These are phyloP conservation scores for Misopates orontium DNA, from an alignment of 257 asterid species.

Conservation along the genomic window DNA sequence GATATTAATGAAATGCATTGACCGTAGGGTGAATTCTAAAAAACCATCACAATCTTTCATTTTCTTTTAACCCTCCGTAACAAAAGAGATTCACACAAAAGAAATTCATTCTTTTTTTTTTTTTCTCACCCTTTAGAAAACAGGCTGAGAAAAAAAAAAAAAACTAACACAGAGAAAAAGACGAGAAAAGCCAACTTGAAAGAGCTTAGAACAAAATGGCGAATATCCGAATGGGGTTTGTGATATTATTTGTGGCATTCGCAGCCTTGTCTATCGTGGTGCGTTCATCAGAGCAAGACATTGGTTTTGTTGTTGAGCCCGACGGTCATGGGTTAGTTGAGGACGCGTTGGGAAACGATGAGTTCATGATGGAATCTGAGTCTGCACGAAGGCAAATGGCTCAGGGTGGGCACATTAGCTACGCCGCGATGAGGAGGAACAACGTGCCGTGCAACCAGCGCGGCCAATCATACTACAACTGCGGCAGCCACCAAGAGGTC, in stretches of 20 bases:
- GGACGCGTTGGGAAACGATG: slow-evolving; percentile 46
- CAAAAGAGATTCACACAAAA: too few species aligned
- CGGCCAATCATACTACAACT: slow-evolving; percentile 56
- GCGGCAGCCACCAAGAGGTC: slow-evolving; percentile 33
- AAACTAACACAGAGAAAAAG: too few species aligned
- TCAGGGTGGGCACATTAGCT: slow-evolving; percentile 35
- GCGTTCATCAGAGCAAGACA: slow-evolving; percentile 16
- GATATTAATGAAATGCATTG: too few species aligned
- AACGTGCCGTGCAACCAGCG: slow-evolving; percentile 45
- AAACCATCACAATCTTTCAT: too few species aligned
- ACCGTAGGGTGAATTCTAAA: too few species aligned
- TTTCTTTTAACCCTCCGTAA: too few species aligned
- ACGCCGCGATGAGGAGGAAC: slow-evolving; percentile 40
- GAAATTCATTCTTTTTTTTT: too few species aligned
- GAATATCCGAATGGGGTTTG: slow-evolving; percentile 28
- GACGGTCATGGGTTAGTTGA: slow-evolving; percentile 36
- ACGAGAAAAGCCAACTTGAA: too few species aligned
- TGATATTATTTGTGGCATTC: slow-evolving; percentile 36
- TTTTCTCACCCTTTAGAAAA: too few species aligned
- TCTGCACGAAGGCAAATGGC: slow-evolving; percentile 34
- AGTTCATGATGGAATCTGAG: slow-evolving; percentile 49
- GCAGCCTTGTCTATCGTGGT: slow-evolving; percentile 39
- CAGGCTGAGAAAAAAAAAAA: too few species aligned
- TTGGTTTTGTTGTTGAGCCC: not conserved
- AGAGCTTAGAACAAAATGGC: slow-evolving; percentile 32